Percentiles rank a stretch among this genome's conserved stretches.
These are phyloP conservation scores for Tetradesmus lagerheimii DNA, from an alignment of 139 green algal genomes.

Conservation along the genomic window DNA sequence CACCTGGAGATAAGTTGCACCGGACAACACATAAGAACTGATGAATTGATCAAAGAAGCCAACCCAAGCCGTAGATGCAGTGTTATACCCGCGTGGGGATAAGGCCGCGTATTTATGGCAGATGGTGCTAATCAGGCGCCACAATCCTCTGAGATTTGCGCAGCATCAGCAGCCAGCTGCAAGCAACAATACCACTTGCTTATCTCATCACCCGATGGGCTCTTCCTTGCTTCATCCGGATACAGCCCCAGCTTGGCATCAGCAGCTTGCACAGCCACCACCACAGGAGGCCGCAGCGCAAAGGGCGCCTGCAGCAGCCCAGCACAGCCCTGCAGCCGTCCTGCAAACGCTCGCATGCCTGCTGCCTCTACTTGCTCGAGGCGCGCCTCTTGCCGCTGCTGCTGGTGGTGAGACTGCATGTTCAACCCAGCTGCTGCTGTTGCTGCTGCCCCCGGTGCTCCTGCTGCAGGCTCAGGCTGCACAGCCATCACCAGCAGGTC, in stretches of 20 bases:
- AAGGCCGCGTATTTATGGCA: no score
- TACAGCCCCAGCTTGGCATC: neutral
- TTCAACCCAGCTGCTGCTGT: neutral
- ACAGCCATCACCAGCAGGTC: conserved; percentile 58
- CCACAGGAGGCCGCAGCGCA: neutral
- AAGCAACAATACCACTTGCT: no score
- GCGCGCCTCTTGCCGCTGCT: conserved; percentile 20
- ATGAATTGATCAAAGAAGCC: neutral
- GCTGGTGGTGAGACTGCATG: neutral
- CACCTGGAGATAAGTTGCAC: neutral
- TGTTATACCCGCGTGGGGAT: no score
- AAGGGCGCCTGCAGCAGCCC: neutral
- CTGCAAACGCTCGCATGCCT: neutral
- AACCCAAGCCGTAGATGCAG: no score
- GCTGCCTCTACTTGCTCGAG: conserved; percentile 11
- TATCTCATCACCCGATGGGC: neutral
- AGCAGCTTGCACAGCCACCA: conserved; percentile 22
- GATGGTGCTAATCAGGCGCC: no score
- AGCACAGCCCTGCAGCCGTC: neutral
- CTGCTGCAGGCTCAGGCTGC: neutral
- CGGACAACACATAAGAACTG: neutral
- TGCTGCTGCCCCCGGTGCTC: neutral
- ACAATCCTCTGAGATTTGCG: no score
- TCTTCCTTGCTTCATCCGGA: neutral
- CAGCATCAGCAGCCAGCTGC: no score